Conservation (phyloP, 2,329 filamentous ascomycete genomes). For the Epichloe bromicola region DNA sequence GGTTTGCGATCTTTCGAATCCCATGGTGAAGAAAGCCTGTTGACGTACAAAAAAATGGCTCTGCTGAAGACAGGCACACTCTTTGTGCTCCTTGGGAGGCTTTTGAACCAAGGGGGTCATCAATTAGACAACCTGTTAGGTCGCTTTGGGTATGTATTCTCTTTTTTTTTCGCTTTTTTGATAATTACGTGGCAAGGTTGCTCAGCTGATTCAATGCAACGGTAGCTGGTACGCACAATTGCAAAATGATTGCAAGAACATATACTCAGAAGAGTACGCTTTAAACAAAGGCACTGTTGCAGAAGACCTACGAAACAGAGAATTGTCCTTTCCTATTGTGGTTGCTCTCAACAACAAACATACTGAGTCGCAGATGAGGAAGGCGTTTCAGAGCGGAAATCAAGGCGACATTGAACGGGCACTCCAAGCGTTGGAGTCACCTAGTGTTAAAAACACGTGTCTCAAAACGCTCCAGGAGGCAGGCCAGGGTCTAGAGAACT, state of each 20-base stretch:
- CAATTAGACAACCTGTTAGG: slow-evolving; percentile 6
- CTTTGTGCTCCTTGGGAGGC: slow-evolving; percentile 7
- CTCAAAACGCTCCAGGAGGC: slow-evolving; percentile 7
- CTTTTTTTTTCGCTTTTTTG: neutral
- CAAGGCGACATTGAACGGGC: slow-evolving; percentile 5
- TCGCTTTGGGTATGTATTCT: slow-evolving; percentile 7
- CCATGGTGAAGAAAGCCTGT: slow-evolving; percentile 1
- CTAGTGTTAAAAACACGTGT: slow-evolving; percentile 4
- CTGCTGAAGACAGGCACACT: slow-evolving; percentile 8
- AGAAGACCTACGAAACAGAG: slow-evolving; percentile 9
- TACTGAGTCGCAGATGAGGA: neutral
- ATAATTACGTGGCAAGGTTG: neutral
- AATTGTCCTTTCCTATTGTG: slow-evolving; percentile 8
- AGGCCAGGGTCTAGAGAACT: slow-evolving; percentile 4
- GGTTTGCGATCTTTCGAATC: slow-evolving; percentile 5
- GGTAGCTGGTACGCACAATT: slow-evolving; percentile 8
- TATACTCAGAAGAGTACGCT: slow-evolving; percentile 8
- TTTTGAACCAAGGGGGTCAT: slow-evolving; percentile 6
- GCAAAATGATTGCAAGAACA: slow-evolving; percentile 10
- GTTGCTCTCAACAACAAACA: slow-evolving; percentile 6
- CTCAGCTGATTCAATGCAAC: neutral
- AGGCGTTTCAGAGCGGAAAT: slow-evolving; percentile 1
- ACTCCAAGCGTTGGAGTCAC: slow-evolving; percentile 4
- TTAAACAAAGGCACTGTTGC: slow-evolving; percentile 8
- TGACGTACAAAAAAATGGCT: slow-evolving; percentile 8